Conservation (phyloP, 768 basidiomycete species). For the Tubosaeta sp. region DNA sequence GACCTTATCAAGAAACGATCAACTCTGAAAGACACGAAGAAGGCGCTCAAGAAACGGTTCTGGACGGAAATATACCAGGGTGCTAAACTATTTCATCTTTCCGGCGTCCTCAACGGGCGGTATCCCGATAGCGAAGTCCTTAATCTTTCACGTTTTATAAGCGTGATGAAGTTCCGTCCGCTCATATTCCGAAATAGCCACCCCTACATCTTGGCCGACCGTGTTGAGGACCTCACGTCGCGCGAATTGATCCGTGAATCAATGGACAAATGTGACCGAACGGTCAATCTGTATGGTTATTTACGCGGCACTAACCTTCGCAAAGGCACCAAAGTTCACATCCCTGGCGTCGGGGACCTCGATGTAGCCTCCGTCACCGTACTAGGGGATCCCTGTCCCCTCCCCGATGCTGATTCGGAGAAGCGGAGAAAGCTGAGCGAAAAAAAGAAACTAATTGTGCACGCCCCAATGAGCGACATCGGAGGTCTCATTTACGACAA, state of each 20-base stretch:
- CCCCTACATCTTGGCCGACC: slow-evolving; percentile 91
- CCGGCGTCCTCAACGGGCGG: slow-evolving; percentile 93
- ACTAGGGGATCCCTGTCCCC: slow-evolving; percentile 92
- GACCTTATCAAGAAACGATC: slow-evolving; percentile 94
- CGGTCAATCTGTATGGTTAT: slow-evolving; percentile 91
- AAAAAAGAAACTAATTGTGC: slow-evolving; percentile 86
- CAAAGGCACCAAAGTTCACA: slow-evolving; percentile 74
- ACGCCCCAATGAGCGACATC: slow-evolving; percentile 98
- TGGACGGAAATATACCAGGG: slow-evolving; percentile 99
- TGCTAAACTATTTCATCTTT: slow-evolving; percentile 96
- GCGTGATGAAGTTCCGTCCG: slow-evolving; percentile 98
- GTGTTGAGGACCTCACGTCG: slow-evolving; percentile 91
- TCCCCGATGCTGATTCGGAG: slow-evolving; percentile 89
- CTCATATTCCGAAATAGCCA: slow-evolving; percentile 94
- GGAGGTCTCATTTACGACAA: slow-evolving; percentile 97
- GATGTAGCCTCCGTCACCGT: slow-evolving; percentile 66
- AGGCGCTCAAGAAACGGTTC: slow-evolving; percentile 93
- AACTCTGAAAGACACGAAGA: slow-evolving; percentile 85
- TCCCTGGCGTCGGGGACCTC: slow-evolving; percentile 93
- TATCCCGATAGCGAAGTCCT: slow-evolving; percentile 97
- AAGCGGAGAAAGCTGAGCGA: slow-evolving; percentile 90
- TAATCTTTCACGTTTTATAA: slow-evolving; percentile 93
- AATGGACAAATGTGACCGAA: slow-evolving; percentile 91
- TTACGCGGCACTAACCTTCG: slow-evolving; percentile 85
- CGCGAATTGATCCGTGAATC: slow-evolving; percentile 73